phyloP scores from a whole-genome alignment of 495 filamentous ascomycete species.

The Penicillium soppii region DNA sequence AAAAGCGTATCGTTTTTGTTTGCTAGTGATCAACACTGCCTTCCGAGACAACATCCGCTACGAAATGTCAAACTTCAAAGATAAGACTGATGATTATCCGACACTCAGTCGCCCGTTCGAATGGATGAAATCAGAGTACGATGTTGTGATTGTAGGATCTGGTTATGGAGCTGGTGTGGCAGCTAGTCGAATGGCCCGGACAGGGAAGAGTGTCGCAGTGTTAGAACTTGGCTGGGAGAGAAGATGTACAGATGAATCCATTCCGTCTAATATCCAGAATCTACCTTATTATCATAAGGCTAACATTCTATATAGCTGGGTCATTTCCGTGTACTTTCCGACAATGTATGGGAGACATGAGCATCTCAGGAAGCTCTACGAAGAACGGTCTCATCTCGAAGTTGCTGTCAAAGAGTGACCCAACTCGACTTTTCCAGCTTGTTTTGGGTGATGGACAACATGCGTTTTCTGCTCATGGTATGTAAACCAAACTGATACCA shows the following conservation, averaged over 20 bases:
- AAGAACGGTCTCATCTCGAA: conserved; percentile 4
- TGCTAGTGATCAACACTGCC: too few species aligned
- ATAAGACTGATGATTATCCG: conserved; percentile 33
- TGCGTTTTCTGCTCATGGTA: conserved; percentile 64
- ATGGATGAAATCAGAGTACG: conserved; percentile 56
- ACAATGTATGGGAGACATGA: conserved; percentile 49
- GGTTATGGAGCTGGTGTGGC: conserved; percentile 69
- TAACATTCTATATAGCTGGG: conserved; percentile 34
- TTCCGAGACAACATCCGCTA: background rate
- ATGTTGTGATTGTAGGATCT: conserved; percentile 65
- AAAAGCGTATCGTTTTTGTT: too few species aligned
- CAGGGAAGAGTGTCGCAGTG: conserved; percentile 59
- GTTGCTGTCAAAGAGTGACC: conserved; percentile 37
- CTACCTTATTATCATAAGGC: background rate
- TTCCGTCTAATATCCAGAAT: background rate
- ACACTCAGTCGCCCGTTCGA: conserved; percentile 56
- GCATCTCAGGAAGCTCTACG: conserved; percentile 52
- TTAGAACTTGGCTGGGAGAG: conserved; percentile 62
- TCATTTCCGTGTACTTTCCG: conserved; percentile 53
- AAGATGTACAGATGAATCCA: conserved; percentile 43
- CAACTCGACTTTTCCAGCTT: conserved; percentile 63
- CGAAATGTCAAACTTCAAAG: background rate
- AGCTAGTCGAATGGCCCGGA: conserved; percentile 63
- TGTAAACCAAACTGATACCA: conserved; percentile 1
- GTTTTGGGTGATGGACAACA: conserved; percentile 65